Conservation (phyloP, 768 basidiomycete genomes). For the Phylloporus sp. region DNA sequence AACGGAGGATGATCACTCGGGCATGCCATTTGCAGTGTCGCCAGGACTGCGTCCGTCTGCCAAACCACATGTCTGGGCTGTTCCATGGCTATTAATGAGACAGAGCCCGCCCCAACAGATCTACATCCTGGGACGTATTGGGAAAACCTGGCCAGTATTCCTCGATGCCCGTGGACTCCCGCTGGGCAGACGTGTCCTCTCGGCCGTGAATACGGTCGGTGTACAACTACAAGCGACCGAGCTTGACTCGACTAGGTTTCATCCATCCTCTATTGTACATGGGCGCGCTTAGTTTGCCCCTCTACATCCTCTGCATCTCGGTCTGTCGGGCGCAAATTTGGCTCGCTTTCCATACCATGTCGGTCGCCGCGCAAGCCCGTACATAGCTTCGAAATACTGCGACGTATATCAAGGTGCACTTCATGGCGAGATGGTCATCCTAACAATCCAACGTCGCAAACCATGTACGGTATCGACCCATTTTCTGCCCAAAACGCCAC, state of each 20-base stretch:
- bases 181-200: background rate
- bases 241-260: background rate
- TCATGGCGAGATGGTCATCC: background rate
- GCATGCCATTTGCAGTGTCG: background rate
- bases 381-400: conserved; percentile 17
- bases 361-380: background rate
- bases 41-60: background rate
- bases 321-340: background rate
- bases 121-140: background rate
- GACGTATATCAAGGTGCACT: conserved; percentile 11
- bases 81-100: background rate
- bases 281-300: background rate
- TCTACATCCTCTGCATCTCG: background rate
- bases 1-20: background rate
- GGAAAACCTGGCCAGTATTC: conserved; percentile 1
- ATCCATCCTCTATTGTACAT: background rate
- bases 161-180: conserved; percentile 3
- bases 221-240: background rate
- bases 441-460: background rate
- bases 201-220: background rate
- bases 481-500: conserved; percentile 27
- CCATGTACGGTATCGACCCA: conserved; percentile 27
- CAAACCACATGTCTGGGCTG: background rate
- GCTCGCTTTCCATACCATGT: background rate
- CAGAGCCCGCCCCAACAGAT: background rate